A percentile compares a stretch with the other conserved stretches of the same genome.
Evolutionary conservation across 129 eudicot genomes (phyloP).

Genomic region (Flaveria ramosissima): DNA sequence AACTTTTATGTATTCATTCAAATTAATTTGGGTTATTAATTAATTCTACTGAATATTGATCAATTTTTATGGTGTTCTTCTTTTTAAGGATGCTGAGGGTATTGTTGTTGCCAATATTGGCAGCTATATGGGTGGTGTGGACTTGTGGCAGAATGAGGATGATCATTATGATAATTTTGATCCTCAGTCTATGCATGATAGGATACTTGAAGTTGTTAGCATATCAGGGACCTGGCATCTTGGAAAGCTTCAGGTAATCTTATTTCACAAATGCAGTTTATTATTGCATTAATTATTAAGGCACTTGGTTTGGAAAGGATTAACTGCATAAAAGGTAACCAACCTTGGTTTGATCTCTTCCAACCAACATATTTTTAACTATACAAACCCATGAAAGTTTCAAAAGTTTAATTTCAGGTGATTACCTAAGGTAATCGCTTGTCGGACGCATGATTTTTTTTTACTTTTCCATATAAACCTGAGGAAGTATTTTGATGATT

Average conservation of each 20-base stretch:
- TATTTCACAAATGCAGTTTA: too few species aligned
- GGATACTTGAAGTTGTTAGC: constrained; percentile 89
- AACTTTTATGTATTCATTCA: neutral
- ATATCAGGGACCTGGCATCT: constrained; percentile 95
- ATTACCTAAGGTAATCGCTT: neutral
- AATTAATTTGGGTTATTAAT: neutral
- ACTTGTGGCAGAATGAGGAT: constrained; percentile 98
- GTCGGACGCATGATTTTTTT: neutral
- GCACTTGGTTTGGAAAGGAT: neutral
- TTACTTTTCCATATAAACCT: neutral
- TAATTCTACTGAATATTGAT: neutral
- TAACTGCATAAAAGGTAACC: neutral
- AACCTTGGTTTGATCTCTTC: neutral
- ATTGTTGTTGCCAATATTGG: constrained; percentile 96
- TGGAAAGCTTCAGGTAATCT: too few species aligned
- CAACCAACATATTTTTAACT: neutral
- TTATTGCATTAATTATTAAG: too few species aligned
- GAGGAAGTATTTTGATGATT: neutral
- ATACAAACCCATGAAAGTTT: neutral
- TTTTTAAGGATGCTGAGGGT: constrained; percentile 91
- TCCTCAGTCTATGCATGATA: constrained; percentile 98
- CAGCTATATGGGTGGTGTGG: constrained; percentile 99
- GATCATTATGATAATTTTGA: constrained; percentile 83
- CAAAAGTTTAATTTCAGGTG: too few species aligned
- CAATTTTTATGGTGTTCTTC: neutral